A percentile compares a stretch with the other conserved stretches of the same genome.
Conservation (phyloP, 1,139 yeast species). For the Sugiyamaella grinbergsii region DNA sequence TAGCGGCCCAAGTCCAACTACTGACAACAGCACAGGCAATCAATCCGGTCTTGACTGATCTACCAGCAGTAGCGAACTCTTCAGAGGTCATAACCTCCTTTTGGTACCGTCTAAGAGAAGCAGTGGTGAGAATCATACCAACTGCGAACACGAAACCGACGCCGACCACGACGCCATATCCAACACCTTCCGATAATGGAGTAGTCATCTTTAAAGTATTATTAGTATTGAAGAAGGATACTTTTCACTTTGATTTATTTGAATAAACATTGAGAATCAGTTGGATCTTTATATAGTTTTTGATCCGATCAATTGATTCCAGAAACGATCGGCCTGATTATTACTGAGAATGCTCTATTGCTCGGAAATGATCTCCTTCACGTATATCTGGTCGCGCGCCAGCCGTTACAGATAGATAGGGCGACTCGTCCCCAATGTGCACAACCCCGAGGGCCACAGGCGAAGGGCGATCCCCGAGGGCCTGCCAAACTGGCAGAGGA, state of each 20-base stretch:
- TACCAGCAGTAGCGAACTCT: conserved; percentile 59
- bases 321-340: no score
- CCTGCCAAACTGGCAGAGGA: no score
- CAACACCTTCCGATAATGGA: conserved; percentile 68
- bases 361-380: no score
- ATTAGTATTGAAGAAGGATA: not conserved
- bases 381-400: no score
- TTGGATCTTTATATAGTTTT: not conserved
- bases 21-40: conserved; percentile 87
- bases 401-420: not conserved
- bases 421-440: not conserved
- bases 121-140: conserved; percentile 58
- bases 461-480: no score
- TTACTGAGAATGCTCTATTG: no score
- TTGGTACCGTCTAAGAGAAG: conserved; percentile 50
- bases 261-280: not conserved
- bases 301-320: not conserved
- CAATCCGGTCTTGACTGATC: conserved; percentile 77
- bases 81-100: conserved; percentile 59
- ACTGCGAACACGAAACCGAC: conserved; percentile 66
- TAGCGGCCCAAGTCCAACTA: conserved; percentile 95
- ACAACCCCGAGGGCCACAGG: not conserved
- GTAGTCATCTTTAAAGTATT: conserved; percentile 17
- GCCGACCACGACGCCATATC: conserved; percentile 90
- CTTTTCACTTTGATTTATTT: not conserved